These are phyloP conservation scores for Russula lepida DNA, from an alignment of 768 basidiomycete species.

Conservation along the genomic window DNA sequence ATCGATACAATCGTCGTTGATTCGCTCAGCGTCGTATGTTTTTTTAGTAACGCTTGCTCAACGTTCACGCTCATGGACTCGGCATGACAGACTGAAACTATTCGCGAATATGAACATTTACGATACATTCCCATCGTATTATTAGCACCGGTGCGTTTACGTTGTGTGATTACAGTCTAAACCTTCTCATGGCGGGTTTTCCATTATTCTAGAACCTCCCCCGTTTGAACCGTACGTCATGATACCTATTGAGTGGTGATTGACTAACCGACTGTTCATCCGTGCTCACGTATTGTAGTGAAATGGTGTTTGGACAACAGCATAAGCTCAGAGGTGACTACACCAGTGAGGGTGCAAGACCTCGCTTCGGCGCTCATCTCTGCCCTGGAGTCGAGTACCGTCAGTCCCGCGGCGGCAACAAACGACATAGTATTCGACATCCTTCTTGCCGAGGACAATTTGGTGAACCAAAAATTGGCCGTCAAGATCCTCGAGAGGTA, in stretches of 20 bases:
- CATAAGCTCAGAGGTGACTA: slow-evolving; percentile 90
- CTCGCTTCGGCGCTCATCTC: slow-evolving; percentile 87
- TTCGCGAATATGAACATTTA: slow-evolving; percentile 88
- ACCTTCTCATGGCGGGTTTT: too few relatives aligned
- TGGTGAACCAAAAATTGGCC: slow-evolving; percentile 93
- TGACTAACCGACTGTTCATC: too few relatives aligned
- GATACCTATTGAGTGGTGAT: too few relatives aligned
- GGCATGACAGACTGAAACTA: slow-evolving; percentile 61
- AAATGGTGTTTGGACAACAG: slow-evolving; percentile 97
- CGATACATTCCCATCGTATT: slow-evolving; percentile 96
- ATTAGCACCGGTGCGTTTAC: slow-evolving; percentile 50
- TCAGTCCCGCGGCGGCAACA: slow-evolving; percentile 76
- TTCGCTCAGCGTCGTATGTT: slow-evolving; percentile 69
- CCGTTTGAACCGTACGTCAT: too few relatives aligned
- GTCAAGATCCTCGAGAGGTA: slow-evolving; percentile 96
- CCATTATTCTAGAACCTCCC: too few relatives aligned
- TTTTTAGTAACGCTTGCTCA: slow-evolving; percentile 13
- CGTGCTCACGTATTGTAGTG: slow-evolving; percentile 26
- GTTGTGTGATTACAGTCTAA: too few relatives aligned
- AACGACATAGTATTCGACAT: slow-evolving; percentile 88
- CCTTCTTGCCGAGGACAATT: slow-evolving; percentile 92
- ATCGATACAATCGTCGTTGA: slow-evolving; percentile 96
- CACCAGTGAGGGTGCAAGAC: slow-evolving; percentile 81
- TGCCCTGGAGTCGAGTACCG: slow-evolving; percentile 90
- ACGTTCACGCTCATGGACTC: not conserved